Percentiles rank a stretch among this genome's conserved stretches.
Evolutionary conservation across 164 flowering plant species (phyloP).

Genomic region (Houttuynia cordata): DNA sequence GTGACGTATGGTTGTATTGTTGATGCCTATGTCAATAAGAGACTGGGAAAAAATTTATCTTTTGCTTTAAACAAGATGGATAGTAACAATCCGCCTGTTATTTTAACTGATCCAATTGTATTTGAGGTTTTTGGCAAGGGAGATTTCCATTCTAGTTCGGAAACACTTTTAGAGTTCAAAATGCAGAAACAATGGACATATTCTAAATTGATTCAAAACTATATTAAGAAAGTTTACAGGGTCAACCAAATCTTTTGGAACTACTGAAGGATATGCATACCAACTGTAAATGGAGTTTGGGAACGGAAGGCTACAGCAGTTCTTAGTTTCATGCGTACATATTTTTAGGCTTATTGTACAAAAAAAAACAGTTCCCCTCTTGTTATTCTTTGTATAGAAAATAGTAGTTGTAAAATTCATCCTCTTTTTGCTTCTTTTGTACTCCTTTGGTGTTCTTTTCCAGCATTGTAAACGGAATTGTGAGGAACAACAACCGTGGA

Average conservation of each 20-base stretch:
- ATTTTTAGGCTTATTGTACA: too few relatives aligned
- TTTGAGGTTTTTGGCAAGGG: slow-evolving; percentile 87
- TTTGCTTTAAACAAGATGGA: slow-evolving; percentile 58
- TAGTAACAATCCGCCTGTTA: slow-evolving; percentile 23
- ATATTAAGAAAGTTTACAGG: slow-evolving; percentile 53
- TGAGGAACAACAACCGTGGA: too few relatives aligned
- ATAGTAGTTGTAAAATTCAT: too few relatives aligned
- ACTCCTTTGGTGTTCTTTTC: too few relatives aligned
- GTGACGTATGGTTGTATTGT: slow-evolving; percentile 89
- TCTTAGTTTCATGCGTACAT: too few relatives aligned
- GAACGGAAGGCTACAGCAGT: too few relatives aligned
- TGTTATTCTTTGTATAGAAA: too few relatives aligned
- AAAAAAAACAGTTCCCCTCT: too few relatives aligned
- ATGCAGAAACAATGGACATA: slow-evolving; percentile 48
- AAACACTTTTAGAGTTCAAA: slow-evolving; percentile 49
- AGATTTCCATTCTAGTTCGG: slow-evolving; percentile 66
- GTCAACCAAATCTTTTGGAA: slow-evolving; percentile 88
- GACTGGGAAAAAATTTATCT: slow-evolving; percentile 54
- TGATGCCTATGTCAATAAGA: slow-evolving; percentile 71
- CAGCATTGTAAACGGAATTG: too few relatives aligned
- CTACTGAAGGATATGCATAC: slow-evolving; percentile 28
- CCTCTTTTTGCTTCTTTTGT: too few relatives aligned
- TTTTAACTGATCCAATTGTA: slow-evolving; percentile 56
- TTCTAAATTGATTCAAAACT: slow-evolving; percentile 31
- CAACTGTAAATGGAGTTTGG: too few relatives aligned